Conservation (phyloP, 208 protist species). For the Leishmania martiniquensis region DNA sequence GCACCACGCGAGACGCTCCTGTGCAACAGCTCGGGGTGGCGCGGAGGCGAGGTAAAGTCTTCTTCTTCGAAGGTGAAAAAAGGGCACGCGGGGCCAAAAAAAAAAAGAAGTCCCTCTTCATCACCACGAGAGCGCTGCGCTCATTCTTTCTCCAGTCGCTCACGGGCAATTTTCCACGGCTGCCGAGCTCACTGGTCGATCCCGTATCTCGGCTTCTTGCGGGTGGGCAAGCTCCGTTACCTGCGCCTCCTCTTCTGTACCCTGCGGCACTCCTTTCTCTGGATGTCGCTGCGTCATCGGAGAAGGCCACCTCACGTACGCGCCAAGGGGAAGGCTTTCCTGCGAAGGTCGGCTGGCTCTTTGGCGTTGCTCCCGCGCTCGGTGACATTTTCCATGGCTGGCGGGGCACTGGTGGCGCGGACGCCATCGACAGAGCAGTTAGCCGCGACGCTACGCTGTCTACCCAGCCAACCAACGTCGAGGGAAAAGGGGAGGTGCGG, state of each 20-base stretch:
- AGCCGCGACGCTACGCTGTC: too few species aligned
- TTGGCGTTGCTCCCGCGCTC: constrained; percentile 21
- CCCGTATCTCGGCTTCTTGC: constrained; percentile 51
- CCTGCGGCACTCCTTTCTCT: constrained; percentile 51
- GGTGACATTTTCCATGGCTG: neutral
- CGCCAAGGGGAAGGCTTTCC: constrained; percentile 27
- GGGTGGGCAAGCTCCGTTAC: constrained; percentile 62
- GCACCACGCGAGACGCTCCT: neutral
- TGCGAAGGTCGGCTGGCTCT: constrained; percentile 34
- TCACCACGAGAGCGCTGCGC: too few species aligned
- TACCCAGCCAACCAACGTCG: too few species aligned
- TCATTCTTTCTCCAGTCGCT: too few species aligned
- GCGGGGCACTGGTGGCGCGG: neutral
- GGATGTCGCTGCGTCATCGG: constrained; percentile 29
- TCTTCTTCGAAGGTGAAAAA: too few species aligned
- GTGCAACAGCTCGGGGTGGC: too few species aligned
- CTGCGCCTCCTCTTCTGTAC: constrained; percentile 45
- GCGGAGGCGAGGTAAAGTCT: too few species aligned
- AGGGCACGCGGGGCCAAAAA: too few species aligned
- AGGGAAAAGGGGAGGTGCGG: too few species aligned
- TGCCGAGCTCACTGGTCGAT: constrained; percentile 44
- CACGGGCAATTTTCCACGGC: constrained; percentile 23
- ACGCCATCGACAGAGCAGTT: neutral
- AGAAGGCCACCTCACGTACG: constrained; percentile 8
- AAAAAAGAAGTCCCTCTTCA: too few species aligned